Evolutionary conservation across 129 eudicot species (phyloP).

Genomic region (Flaveria ramosissima): DNA sequence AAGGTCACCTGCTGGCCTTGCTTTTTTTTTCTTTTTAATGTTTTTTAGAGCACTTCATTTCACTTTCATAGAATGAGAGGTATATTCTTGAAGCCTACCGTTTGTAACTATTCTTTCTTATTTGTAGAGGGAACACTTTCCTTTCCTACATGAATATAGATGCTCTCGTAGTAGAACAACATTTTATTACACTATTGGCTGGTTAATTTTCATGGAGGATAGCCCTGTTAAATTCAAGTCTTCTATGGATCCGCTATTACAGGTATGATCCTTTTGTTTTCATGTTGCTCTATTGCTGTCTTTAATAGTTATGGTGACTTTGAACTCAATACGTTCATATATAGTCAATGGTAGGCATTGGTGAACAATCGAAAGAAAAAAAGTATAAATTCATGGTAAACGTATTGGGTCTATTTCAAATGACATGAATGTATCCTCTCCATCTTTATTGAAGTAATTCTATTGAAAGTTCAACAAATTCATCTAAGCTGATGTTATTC

Average conservation of each 20-base stretch:
- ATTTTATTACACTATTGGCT: conserved; percentile 91
- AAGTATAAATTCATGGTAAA: neutral
- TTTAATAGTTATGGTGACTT: neutral
- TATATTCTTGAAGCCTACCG: neutral
- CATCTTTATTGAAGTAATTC: neutral
- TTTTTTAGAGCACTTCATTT: neutral
- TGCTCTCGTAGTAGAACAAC: conserved; percentile 94
- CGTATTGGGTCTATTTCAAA: neutral
- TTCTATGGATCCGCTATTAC: conserved; percentile 84
- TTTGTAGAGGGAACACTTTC: conserved; percentile 92
- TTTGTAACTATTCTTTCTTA: conserved; percentile 7
- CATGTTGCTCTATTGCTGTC: neutral
- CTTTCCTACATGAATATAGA: conserved; percentile 79
- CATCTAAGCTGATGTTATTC: neutral
- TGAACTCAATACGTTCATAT: neutral
- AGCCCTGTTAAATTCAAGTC: conserved; percentile 81
- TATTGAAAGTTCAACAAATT: too few species aligned
- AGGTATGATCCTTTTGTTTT: conserved; percentile 44
- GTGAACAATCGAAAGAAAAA: neutral
- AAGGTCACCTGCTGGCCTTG: neutral
- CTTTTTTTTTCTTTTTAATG: conserved; percentile 9
- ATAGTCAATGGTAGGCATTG: conserved; percentile 8
- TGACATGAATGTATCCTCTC: conserved; percentile 8
- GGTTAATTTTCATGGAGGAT: conserved; percentile 92
- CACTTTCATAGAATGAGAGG: neutral